phyloP scores from a whole-genome alignment of 805 yeast genomes.

The Naumovozyma castellii region DNA sequence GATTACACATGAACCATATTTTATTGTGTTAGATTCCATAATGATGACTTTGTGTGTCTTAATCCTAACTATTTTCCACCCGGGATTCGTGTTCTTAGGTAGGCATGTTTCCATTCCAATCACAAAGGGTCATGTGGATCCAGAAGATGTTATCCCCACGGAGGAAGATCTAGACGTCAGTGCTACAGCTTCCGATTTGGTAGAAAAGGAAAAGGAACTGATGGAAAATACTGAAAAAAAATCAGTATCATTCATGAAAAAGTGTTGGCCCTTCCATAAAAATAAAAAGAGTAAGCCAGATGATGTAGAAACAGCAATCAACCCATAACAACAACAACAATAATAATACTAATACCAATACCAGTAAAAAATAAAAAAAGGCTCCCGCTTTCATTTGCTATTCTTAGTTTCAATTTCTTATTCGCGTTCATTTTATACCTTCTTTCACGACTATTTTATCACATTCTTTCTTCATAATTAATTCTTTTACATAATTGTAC shows the following conservation, averaged over 20 bases:
- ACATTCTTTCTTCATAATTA: too few species aligned
- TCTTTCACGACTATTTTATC: too few species aligned
- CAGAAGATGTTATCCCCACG: conserved; percentile 5
- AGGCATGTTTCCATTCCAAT: conserved; percentile 20
- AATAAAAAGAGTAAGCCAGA: background rate
- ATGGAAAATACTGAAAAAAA: background rate
- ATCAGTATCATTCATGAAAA: background rate
- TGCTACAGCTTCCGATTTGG: background rate
- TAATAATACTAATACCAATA: background rate
- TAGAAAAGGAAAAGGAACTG: conserved; percentile 1
- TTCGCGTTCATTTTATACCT: too few species aligned
- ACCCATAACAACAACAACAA: background rate
- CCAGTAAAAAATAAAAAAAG: too few species aligned
- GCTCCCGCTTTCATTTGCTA: too few species aligned
- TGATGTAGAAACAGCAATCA: background rate
- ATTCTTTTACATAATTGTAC: too few species aligned
- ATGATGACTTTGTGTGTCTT: conserved; percentile 46
- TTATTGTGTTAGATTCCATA: conserved; percentile 51
- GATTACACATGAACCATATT: conserved; percentile 50
- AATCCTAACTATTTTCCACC: conserved; percentile 47
- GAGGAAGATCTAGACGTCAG: conserved; percentile 1
- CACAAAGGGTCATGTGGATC: conserved; percentile 12
- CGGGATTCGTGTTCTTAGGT: conserved; percentile 46
- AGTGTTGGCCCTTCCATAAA: background rate
- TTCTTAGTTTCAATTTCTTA: too few species aligned